Evolutionary conservation across 768 basidiomycete species (phyloP).

Genomic region (Psilocybe cubensis): DNA sequence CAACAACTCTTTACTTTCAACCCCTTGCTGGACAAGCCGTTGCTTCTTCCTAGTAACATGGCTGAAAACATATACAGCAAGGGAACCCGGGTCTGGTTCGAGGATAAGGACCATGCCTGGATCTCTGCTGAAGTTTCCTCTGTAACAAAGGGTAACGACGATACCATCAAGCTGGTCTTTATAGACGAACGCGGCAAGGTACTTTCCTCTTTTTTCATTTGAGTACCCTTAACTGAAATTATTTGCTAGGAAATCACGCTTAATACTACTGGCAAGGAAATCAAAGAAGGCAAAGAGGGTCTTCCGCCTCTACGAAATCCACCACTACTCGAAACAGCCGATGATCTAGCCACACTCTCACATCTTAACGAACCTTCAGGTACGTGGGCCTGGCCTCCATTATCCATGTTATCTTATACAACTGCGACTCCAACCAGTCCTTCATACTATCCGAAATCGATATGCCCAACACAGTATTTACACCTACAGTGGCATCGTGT

Average conservation of each 20-base stretch:
- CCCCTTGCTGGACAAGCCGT: slow-evolving; percentile 35
- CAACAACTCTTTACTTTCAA: slow-evolving; percentile 25
- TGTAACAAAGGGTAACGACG: slow-evolving; percentile 66
- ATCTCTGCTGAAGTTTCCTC: slow-evolving; percentile 83
- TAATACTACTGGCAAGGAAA: slow-evolving; percentile 78
- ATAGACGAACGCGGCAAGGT: slow-evolving; percentile 94
- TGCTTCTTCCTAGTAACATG: slow-evolving; percentile 48
- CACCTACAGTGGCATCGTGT: slow-evolving; percentile 97
- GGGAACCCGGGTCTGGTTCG: slow-evolving; percentile 90
- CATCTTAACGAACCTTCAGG: slow-evolving; percentile 98
- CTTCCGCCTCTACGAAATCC: slow-evolving; percentile 96
- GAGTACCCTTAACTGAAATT: slow-evolving; percentile 12
- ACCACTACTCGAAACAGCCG: slow-evolving; percentile 93
- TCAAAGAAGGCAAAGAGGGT: slow-evolving; percentile 77
- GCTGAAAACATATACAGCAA: slow-evolving; percentile 93
- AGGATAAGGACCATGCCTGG: slow-evolving; percentile 95
- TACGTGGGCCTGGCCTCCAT: slow-evolving; percentile 34
- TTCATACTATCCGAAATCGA: slow-evolving; percentile 96
- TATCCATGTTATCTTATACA: not conserved
- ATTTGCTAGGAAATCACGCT: slow-evolving; percentile 70
- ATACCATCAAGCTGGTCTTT: slow-evolving; percentile 82
- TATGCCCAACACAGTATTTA: slow-evolving; percentile 98
- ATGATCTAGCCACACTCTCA: slow-evolving; percentile 96
- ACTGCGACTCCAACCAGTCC: slow-evolving; percentile 51
- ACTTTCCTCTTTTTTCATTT: slow-evolving; percentile 13